Evolutionary conservation across 257 asterid genomes (phyloP).

Genomic region (Solanum bulbocastanum): DNA sequence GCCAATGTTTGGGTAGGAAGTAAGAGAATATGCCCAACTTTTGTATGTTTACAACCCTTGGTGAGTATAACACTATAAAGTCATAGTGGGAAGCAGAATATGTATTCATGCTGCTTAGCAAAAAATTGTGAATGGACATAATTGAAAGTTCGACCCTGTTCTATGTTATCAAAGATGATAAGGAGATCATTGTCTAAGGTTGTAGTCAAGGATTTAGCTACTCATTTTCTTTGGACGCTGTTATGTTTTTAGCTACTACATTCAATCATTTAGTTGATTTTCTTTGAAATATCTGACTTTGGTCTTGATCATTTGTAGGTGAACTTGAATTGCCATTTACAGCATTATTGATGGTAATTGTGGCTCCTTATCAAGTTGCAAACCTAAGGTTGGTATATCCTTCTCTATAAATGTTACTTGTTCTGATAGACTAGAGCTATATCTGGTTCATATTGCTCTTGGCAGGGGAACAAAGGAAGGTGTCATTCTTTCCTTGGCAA

Average conservation of each 20-base stretch:
- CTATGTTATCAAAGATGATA: neutral
- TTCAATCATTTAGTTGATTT: neutral
- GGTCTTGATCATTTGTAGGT: conserved; percentile 28
- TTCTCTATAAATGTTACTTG: neutral
- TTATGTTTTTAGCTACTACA: neutral
- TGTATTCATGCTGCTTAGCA: neutral
- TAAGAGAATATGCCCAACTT: neutral
- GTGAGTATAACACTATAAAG: neutral
- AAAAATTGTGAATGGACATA: neutral
- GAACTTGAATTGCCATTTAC: conserved; percentile 77
- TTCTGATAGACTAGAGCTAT: conserved; percentile 5
- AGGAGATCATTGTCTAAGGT: neutral
- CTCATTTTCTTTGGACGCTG: neutral
- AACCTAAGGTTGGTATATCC: conserved; percentile 55
- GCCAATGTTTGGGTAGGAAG: neutral
- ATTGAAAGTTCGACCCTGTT: neutral
- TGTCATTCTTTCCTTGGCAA: conserved; percentile 44
- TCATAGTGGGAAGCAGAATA: neutral
- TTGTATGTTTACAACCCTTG: neutral
- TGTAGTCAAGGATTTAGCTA: neutral
- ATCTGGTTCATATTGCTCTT: conserved; percentile 8
- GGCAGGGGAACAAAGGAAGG: conserved; percentile 90
- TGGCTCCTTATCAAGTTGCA: conserved; percentile 59
- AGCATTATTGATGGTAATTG: conserved; percentile 56
- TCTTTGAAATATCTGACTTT: neutral